These are phyloP conservation scores for Solanum virginianum DNA, from an alignment of 257 asterid genomes.

Conservation along the genomic window DNA sequence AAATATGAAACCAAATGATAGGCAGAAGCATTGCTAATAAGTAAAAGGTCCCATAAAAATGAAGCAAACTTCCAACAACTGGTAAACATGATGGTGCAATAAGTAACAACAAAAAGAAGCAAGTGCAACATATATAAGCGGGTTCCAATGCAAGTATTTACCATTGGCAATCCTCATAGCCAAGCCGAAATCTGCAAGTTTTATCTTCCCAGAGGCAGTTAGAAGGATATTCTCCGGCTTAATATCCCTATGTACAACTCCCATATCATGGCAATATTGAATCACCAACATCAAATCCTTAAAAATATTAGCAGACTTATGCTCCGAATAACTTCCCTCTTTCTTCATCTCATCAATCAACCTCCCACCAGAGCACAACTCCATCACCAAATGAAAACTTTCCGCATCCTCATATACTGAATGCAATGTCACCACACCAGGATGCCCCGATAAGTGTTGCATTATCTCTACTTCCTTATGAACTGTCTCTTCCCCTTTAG, in stretches of 20 bases:
- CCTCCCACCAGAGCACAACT: constrained; percentile 39
- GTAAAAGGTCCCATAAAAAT: neutral
- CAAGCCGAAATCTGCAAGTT: constrained; percentile 45
- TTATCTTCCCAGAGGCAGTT: constrained; percentile 29
- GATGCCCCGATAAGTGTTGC: constrained; percentile 39
- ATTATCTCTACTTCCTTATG: constrained; percentile 41
- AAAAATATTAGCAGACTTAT: constrained; percentile 29
- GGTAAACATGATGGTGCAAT: neutral
- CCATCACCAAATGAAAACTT: constrained; percentile 37
- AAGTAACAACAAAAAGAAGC: neutral
- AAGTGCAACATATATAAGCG: neutral
- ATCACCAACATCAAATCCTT: constrained; percentile 36
- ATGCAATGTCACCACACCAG: constrained; percentile 31
- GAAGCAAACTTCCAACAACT: neutral
- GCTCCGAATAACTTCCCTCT: constrained; percentile 24
- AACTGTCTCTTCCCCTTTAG: constrained; percentile 36
- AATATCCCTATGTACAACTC: constrained; percentile 39
- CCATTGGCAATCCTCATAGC: constrained; percentile 43
- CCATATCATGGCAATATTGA: constrained; percentile 45
- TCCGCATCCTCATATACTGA: constrained; percentile 33
- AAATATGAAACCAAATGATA: neutral
- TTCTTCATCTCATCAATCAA: constrained; percentile 33
- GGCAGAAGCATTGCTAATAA: neutral
- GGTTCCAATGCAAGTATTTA: neutral
- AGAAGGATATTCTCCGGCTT: constrained; percentile 43